Percentiles rank a stretch among this genome's conserved stretches.
These are phyloP conservation scores for Narthecium ossifragum DNA, from an alignment of 106 monocot species.

Conservation along the genomic window DNA sequence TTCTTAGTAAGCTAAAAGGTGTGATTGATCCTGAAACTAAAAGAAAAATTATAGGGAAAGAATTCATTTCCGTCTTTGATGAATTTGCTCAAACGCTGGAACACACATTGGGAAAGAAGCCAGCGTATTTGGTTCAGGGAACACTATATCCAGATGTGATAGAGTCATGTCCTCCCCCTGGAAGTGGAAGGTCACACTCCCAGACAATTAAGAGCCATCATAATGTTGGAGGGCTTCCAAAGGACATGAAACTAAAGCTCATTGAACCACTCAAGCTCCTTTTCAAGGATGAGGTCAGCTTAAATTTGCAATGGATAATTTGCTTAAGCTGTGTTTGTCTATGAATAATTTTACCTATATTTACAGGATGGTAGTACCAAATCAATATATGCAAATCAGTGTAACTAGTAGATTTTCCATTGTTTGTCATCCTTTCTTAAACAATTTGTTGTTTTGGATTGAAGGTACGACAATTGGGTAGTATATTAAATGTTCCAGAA, in stretches of 20 bases:
- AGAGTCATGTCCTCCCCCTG: slow-evolving; percentile 95
- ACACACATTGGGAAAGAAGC: slow-evolving; percentile 50
- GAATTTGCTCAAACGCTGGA: slow-evolving; percentile 79
- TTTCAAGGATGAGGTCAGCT: slow-evolving; percentile 90
- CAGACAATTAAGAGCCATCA: slow-evolving; percentile 99
- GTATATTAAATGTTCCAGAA: slow-evolving; percentile 81
- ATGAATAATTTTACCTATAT: no score
- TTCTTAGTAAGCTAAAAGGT: slow-evolving; percentile 81
- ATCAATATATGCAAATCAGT: no score
- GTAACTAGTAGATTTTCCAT: no score
- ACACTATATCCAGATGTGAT: slow-evolving; percentile 98
- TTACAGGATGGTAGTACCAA: no score
- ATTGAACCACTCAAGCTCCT: slow-evolving; percentile 96
- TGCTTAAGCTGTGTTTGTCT: no score
- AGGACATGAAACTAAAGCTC: slow-evolving; percentile 92
- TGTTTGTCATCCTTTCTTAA: no score
- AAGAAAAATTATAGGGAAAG: slow-evolving; percentile 91
- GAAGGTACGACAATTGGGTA: slow-evolving; percentile 83
- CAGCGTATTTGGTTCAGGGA: slow-evolving; percentile 81
- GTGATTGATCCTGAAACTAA: slow-evolving; percentile 87
- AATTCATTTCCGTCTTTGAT: slow-evolving; percentile 87
- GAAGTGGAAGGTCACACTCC: slow-evolving; percentile 88
- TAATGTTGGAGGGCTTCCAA: slow-evolving; percentile 97
- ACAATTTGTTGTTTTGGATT: no score
- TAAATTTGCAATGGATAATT: no score